Conservation (phyloP, 2,329 filamentous ascomycete species). For the Raffaelea deltoideospora region DNA sequence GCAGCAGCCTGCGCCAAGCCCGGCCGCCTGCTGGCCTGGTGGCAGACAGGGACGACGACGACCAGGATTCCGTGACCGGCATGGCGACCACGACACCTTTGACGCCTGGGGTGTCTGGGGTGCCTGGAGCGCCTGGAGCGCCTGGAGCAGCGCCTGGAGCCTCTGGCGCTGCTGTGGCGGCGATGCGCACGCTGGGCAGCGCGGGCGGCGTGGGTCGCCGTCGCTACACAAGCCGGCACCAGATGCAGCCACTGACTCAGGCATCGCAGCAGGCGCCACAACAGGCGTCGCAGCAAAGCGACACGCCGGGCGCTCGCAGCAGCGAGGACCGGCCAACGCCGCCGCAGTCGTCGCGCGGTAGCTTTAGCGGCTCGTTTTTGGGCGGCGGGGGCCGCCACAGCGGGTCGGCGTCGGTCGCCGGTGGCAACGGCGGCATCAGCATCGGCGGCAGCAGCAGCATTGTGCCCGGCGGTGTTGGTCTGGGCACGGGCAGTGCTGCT, state of each 20-base stretch:
- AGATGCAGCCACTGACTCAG: background rate
- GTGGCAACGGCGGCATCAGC: conserved; percentile 24
- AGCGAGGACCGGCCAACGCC: conserved; percentile 20
- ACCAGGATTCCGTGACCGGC: no score
- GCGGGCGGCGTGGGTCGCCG: conserved; percentile 4
- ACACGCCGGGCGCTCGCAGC: conserved; percentile 2
- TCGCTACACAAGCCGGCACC: conserved; percentile 8
- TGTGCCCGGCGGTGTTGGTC: conserved; percentile 21
- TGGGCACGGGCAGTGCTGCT: no score
- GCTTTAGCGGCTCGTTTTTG: conserved; percentile 24
- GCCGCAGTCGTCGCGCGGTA: conserved; percentile 28
- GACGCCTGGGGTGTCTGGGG: background rate
- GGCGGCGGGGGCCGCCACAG: conserved; percentile 8
- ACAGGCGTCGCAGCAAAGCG: background rate
- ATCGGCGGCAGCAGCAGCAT: conserved; percentile 39
- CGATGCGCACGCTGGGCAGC: background rate
- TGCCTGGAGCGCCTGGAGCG: background rate
- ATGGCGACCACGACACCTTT: no score
- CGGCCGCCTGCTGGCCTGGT: no score
- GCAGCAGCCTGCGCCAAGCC: no score
- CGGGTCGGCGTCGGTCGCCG: conserved; percentile 6
- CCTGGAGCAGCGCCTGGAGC: background rate
- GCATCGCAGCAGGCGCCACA: background rate
- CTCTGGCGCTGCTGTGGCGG: background rate
- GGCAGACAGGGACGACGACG: no score